Evolutionary conservation across 768 basidiomycete genomes (phyloP), one percentile per base, ranked within the genome.

Genomic region (Exsudoporus frostii): DNA sequence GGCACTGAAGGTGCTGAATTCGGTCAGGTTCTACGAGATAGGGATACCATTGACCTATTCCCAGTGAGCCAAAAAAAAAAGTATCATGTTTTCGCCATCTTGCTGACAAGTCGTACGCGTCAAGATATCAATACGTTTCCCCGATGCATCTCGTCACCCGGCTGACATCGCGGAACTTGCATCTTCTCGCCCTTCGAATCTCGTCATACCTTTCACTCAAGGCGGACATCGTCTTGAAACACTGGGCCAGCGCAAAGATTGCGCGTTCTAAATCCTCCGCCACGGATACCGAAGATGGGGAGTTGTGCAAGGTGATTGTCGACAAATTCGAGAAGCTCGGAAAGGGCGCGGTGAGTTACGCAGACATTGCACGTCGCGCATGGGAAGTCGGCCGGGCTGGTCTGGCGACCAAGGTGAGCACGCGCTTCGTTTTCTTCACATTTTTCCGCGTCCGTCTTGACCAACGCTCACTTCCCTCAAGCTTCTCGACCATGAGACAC

Each of bases 171-270:
- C 85, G 94, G 14, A 92, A 92, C 57, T 77, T 93, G 55, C 95
- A 99, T 65, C 81, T 98, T 1, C 85, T 98, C 41, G 93, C 96
- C 8, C 82, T 98, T 17, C 85, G 94, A 24, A 86, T 98, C 57
- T 94, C 95, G 3, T 78, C 83, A 1, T 93, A 85, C 71, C 79
- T 98, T 29, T 80, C 81, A 15, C 76, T 98, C 41, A 88, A 90
- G 47, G 88, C 93, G 1, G 89, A 94, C 57, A 80, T 83, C 0
- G 93, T 98, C 1, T 74, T 99, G 38, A 90, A 86, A 57, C 96
- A 98, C 65, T 99, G 97, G 97, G 97, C 97, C 1, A 86, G 85
- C 54, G 88, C 92, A 1, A 96, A 97, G 70, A 97, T 99, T 52
- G 69, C 83, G 44, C 82, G 81, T 15, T 85, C 91, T 11, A 83